Conservation (phyloP, 73 alveolate species). For the Symbiodinium pilosum region DNA sequence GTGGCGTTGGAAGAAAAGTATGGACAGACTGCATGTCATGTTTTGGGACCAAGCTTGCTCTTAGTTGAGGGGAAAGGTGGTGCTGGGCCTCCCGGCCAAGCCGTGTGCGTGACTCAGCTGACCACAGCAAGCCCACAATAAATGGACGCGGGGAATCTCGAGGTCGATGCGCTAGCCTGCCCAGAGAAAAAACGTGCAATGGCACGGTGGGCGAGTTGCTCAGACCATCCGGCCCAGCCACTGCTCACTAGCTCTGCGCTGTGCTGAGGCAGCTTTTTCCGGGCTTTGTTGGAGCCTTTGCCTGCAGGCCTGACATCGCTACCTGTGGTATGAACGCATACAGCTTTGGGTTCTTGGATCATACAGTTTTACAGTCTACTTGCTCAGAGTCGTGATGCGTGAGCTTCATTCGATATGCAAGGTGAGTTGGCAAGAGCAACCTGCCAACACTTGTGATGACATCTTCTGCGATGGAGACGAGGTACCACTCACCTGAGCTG, state of each 20-base stretch:
- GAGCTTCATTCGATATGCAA: too few relatives aligned
- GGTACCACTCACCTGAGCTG: neutral
- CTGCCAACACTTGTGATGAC: neutral
- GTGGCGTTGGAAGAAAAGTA: neutral
- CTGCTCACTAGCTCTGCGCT: neutral
- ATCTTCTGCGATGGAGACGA: neutral
- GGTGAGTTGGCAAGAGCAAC: too few relatives aligned
- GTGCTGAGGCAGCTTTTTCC: neutral
- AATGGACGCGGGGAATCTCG: neutral
- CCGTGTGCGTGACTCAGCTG: neutral
- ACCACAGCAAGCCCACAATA: neutral
- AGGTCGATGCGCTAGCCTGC: neutral
- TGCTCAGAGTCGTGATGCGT: neutral
- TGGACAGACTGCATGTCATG: neutral
- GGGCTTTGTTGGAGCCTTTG: neutral
- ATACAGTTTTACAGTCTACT: neutral
- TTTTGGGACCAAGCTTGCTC: neutral
- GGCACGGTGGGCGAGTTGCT: neutral
- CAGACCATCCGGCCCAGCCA: neutral
- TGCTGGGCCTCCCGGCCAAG: neutral
- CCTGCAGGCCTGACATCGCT: neutral
- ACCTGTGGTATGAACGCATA: neutral
- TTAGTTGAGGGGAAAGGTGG: neutral
- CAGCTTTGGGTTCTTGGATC: neutral
- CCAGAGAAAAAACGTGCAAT: neutral